A percentile compares a stretch with the other conserved stretches of the same genome.
phyloP scores from a whole-genome alignment of 2,329 filamentous ascomycete species.

The Xylariaceae sp. region DNA sequence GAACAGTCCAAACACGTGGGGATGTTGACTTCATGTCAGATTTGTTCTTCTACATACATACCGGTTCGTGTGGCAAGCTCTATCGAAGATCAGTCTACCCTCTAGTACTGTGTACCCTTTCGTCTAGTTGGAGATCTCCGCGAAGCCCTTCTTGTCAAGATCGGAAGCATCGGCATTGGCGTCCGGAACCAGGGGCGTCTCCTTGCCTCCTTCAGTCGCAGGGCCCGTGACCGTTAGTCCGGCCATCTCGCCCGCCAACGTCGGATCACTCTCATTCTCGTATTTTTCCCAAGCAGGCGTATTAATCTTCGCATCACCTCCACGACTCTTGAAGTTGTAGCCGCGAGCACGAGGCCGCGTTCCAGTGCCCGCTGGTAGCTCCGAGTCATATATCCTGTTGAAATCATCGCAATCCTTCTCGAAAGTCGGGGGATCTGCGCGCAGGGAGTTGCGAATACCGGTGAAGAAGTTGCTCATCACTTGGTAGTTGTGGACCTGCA shows the following conservation, averaged over 20 bases:
- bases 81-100: neutral
- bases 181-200: slow-evolving; percentile 47
- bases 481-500: slow-evolving; percentile 88
- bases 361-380: slow-evolving; percentile 69
- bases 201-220: slow-evolving; percentile 37
- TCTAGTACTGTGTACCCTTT: neutral
- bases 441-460: slow-evolving; percentile 61
- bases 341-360: slow-evolving; percentile 73
- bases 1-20: no score
- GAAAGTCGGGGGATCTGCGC: slow-evolving; percentile 55
- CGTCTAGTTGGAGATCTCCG: slow-evolving; percentile 36
- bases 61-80: neutral
- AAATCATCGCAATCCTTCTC: slow-evolving; percentile 45
- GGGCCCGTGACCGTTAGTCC: slow-evolving; percentile 32
- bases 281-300: slow-evolving; percentile 60
- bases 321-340: slow-evolving; percentile 72
- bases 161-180: slow-evolving; percentile 41
- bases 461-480: slow-evolving; percentile 68
- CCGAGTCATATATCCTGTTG: slow-evolving; percentile 55
- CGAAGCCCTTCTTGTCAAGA: slow-evolving; percentile 53
- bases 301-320: slow-evolving; percentile 62
- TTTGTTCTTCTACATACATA: no score
- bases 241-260: slow-evolving; percentile 44
- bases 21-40: no score
- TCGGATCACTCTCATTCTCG: slow-evolving; percentile 27